Conservation (phyloP, 2,329 filamentous ascomycete genomes). For the Rhynchosporium agropyri region DNA sequence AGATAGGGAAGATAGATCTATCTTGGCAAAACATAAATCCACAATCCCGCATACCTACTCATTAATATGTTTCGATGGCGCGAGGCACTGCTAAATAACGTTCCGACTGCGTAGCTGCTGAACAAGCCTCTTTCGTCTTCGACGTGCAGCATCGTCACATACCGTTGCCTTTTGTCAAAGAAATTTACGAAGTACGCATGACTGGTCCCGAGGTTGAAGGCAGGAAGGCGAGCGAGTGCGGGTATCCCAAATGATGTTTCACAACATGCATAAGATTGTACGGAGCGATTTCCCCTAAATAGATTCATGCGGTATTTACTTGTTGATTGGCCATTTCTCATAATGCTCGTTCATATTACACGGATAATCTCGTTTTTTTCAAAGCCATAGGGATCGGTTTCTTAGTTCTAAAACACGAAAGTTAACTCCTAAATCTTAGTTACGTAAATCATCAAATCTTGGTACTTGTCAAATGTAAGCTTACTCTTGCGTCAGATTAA, state of each 20-base stretch:
- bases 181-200: slow-evolving; percentile 23
- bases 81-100: not conserved
- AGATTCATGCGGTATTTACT: slow-evolving; percentile 3
- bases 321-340: not conserved
- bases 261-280: slow-evolving; percentile 1
- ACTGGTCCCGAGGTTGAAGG: slow-evolving; percentile 23
- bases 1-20: no score
- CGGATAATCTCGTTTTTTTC: not conserved
- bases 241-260: slow-evolving; percentile 18
- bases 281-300: slow-evolving; percentile 20
- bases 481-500: no score
- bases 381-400: not conserved
- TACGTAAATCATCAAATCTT: no score
- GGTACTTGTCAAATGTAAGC: no score
- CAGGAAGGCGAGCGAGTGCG: slow-evolving; percentile 12
- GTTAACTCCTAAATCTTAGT: no score
- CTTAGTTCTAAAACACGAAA: not conserved
- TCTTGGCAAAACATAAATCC: not conserved
- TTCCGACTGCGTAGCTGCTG: slow-evolving; percentile 17
- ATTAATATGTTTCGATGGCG: slow-evolving; percentile 17
- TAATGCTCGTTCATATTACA: not conserved
- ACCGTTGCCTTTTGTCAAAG: not conserved
- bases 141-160: slow-evolving; percentile 1
- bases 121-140: slow-evolving; percentile 3
- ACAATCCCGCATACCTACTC: slow-evolving; percentile 2